Evolutionary conservation across 306 rosid species (phyloP), one percentile per base, ranked within the genome.

Genomic region (Gastrolobium villosum): DNA sequence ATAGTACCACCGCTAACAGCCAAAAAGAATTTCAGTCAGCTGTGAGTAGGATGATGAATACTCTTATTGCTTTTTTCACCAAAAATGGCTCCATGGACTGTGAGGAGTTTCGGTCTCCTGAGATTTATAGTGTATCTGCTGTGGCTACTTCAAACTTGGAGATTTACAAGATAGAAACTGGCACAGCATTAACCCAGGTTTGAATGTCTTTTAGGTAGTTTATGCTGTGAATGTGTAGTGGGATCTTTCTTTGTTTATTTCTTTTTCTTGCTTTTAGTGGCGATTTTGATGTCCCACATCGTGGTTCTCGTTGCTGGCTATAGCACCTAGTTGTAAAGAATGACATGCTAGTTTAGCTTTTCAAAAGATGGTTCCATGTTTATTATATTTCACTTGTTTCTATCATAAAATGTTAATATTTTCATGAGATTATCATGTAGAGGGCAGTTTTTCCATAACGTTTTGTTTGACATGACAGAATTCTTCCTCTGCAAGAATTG

Each of bases 61-160:
- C 84, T 7, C 94, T 93, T 0, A 31, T 89, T 69, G 89, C 90
- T 34, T 69, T 79, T 72, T 93, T 93, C 90, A 65, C 87, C 48
- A 84, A 76, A 82, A 93, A 86, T 63, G 96, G 97, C 60, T 86
- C 92, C 14, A 86, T 83, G 20, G 87, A 89, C 37, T 84, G 87
- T 10, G 96, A 92, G 60, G 80, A 81, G 77, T 89, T 87, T 80
- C 84, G 83, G 48, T 62, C 45, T 76, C 75, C 10, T 4, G 89
- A 75, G 67, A 9, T 76, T 59, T 79, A 61, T 14, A 72, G 37
- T 31, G 0, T 76, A 6, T 20, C 86, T 32, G 15, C 60, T 53
- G 56, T 31, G 49, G 82, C 87, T 28, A 75, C 78, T 68, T 32
- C 56, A 71, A 86, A 79, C 76, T 65, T 79, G 63, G 74, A 71